phyloP scores from a whole-genome alignment of 2,329 filamentous ascomycete species.

The Leptosphaerulina australis region DNA sequence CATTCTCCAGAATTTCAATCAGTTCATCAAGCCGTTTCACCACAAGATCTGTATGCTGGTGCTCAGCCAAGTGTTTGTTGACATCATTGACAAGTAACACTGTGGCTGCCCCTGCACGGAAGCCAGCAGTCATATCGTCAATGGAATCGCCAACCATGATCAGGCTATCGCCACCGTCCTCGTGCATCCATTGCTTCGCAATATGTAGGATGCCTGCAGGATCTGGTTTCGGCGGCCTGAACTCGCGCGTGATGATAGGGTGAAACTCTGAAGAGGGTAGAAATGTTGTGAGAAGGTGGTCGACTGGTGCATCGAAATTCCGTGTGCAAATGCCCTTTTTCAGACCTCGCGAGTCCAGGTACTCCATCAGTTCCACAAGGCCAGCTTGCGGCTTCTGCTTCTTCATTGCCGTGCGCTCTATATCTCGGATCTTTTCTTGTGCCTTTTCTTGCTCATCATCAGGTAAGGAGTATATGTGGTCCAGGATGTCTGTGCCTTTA shows the following conservation, averaged over 20 bases:
- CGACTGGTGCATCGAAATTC: conserved; percentile 82
- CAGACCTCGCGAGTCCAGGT: conserved; percentile 71
- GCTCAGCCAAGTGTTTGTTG: conserved; percentile 71
- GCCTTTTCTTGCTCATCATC: conserved; percentile 66
- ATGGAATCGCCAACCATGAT: conserved; percentile 69
- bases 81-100: conserved; percentile 85
- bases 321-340: conserved; percentile 89
- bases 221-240: conserved; percentile 81
- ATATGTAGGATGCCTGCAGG: conserved; percentile 90
- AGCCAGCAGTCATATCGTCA: conserved; percentile 91
- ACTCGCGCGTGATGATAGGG: conserved; percentile 85
- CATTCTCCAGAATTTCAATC: conserved; percentile 73
- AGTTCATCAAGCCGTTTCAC: conserved; percentile 75
- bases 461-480: conserved; percentile 80
- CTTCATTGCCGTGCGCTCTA: conserved; percentile 82
- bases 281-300: conserved; percentile 76
- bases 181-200: conserved; percentile 70
- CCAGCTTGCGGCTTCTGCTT: conserved; percentile 82
- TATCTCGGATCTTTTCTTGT: conserved; percentile 73
- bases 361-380: conserved; percentile 77
- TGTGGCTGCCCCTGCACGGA: conserved; percentile 82
- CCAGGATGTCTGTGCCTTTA: conserved; percentile 80
- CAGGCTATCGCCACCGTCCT: conserved; percentile 53
- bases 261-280: conserved; percentile 70
- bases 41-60: conserved; percentile 78